Conservation (phyloP, 2,329 filamentous ascomycete species). For the Aspergillus niger region DNA sequence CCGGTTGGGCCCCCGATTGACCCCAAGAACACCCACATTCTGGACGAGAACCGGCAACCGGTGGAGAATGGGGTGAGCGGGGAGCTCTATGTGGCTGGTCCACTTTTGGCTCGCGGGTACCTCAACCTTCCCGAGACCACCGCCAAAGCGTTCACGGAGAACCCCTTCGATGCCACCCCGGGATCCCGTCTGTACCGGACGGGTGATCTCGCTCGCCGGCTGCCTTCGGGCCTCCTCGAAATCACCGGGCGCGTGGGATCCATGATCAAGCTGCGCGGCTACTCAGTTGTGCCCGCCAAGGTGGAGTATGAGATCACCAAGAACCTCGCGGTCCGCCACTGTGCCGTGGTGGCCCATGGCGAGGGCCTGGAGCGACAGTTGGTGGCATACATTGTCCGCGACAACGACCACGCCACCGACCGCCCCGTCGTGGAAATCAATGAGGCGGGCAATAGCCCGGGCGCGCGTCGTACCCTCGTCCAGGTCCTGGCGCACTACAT, state of each 20-base stretch:
- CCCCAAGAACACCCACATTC: constrained; percentile 68
- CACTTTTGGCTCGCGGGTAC: constrained; percentile 72
- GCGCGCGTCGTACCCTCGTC: constrained; percentile 65
- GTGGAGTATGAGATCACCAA: constrained; percentile 73
- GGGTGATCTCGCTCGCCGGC: constrained; percentile 68
- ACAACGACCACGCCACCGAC: constrained; percentile 58
- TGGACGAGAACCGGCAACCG: constrained; percentile 67
- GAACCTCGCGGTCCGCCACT: constrained; percentile 69
- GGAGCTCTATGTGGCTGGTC: constrained; percentile 76
- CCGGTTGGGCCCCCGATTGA: constrained; percentile 73
- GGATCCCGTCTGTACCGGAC: constrained; percentile 74
- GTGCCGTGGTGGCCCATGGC: constrained; percentile 71
- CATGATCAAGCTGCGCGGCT: constrained; percentile 80
- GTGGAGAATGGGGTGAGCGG: constrained; percentile 65
- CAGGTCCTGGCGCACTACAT: constrained; percentile 76
- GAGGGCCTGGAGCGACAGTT: constrained; percentile 75
- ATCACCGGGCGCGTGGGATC: constrained; percentile 75
- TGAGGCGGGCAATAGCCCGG: constrained; percentile 69
- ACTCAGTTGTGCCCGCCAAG: constrained; percentile 75
- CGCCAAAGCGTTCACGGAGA: constrained; percentile 67
- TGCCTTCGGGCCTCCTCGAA: constrained; percentile 69
- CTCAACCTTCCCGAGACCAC: constrained; percentile 79
- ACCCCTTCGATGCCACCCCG: constrained; percentile 62
- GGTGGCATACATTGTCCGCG: constrained; percentile 73
- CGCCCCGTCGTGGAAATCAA: constrained; percentile 68